A percentile compares a stretch with the other conserved stretches of the same genome.
These are phyloP conservation scores for Barnettozyma populi DNA, from an alignment of 805 yeast genomes.

Conservation along the genomic window DNA sequence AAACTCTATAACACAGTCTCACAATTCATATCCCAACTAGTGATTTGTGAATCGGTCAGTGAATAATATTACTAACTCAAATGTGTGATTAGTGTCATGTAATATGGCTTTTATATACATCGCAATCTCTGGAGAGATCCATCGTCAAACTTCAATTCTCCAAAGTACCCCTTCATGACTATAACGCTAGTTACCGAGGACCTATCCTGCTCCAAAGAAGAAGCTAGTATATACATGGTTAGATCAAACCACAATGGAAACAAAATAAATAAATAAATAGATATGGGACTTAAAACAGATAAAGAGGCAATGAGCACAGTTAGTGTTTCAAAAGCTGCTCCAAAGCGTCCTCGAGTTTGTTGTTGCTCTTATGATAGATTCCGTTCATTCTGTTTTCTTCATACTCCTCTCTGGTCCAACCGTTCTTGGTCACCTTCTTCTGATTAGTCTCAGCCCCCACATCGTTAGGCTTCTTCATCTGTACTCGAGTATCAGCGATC, in stretches of 20 bases:
- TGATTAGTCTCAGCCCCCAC: background rate
- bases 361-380: conserved; percentile 8
- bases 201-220: no score
- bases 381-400: conserved; percentile 17
- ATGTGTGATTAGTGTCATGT: no score
- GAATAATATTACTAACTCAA: no score
- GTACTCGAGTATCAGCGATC: conserved; percentile 9
- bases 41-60: no score
- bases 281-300: background rate
- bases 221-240: no score
- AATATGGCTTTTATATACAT: no score
- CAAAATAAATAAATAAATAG: background rate
- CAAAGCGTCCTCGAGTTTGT: conserved; percentile 14
- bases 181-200: no score
- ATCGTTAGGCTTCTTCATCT: background rate
- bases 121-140: no score
- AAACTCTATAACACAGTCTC: no score
- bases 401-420: conserved; percentile 4
- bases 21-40: no score
- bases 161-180: no score
- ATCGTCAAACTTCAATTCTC: no score
- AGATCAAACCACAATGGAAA: background rate
- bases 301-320: background rate
- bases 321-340: conserved; percentile 11
- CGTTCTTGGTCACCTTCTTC: conserved; percentile 6